Evolutionary conservation across 768 basidiomycete species (phyloP).

Genomic region (Clitopilus hobsonii): DNA sequence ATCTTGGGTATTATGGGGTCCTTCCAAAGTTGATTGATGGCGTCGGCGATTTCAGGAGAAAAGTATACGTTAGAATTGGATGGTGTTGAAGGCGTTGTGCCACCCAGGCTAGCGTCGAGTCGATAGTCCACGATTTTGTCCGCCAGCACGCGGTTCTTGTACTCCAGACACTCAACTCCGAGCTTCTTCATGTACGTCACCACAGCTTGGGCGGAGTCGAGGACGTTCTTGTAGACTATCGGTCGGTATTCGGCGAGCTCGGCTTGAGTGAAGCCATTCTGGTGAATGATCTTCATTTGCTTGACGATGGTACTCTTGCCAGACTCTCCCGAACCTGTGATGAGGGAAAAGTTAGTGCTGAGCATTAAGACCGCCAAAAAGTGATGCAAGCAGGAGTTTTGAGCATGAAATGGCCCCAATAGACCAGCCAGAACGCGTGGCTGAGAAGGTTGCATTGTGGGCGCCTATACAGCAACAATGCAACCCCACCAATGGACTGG

Average conservation of each 20-base stretch:
- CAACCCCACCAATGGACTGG: neutral
- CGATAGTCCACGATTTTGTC: slow-evolving; percentile 62
- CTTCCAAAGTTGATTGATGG: slow-evolving; percentile 65
- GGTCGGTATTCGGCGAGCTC: slow-evolving; percentile 70
- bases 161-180: slow-evolving; percentile 60
- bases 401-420: too few species aligned
- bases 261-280: slow-evolving; percentile 69
- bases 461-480: neutral
- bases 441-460: neutral
- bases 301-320: slow-evolving; percentile 95
- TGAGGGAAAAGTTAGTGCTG: slow-evolving; percentile 16
- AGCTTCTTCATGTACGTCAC: slow-evolving; percentile 77
- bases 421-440: too few species aligned
- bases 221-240: slow-evolving; percentile 71
- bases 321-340: slow-evolving; percentile 90
- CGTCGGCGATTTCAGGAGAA: slow-evolving; percentile 60
- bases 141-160: slow-evolving; percentile 53
- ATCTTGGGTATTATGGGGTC: slow-evolving; percentile 58
- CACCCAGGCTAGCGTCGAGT: slow-evolving; percentile 31
- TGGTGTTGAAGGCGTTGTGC: neutral
- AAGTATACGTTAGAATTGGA: slow-evolving; percentile 37
- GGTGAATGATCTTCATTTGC: slow-evolving; percentile 93
- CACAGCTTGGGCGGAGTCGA: slow-evolving; percentile 80
- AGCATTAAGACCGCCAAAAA: neutral
- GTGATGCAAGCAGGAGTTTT: too few species aligned